Conservation (phyloP, 2,329 filamentous ascomycete genomes). For the Uncinocarpus reesii region DNA sequence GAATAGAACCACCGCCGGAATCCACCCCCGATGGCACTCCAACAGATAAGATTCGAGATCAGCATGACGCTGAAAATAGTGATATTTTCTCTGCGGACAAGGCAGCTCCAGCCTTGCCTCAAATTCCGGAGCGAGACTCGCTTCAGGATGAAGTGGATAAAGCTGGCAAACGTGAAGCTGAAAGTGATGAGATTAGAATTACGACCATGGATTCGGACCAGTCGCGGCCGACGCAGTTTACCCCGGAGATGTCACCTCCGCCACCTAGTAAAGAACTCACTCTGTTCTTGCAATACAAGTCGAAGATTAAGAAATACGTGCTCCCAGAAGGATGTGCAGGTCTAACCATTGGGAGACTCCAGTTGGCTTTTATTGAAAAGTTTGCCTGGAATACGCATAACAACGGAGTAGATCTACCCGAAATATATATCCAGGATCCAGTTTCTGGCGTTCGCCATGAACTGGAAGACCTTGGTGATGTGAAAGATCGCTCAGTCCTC, state of each 20-base stretch:
- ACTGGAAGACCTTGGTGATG: slow-evolving; percentile 80
- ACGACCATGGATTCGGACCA: slow-evolving; percentile 10
- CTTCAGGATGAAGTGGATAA: slow-evolving; percentile 16
- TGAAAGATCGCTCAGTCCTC: slow-evolving; percentile 91
- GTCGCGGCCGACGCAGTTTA: slow-evolving; percentile 34
- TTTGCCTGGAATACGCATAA: slow-evolving; percentile 98
- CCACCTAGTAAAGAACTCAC: slow-evolving; percentile 78
- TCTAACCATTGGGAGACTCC: slow-evolving; percentile 74
- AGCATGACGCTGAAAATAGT: slow-evolving; percentile 27
- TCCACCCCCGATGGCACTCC: slow-evolving; percentile 41
- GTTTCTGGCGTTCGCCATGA: slow-evolving; percentile 95
- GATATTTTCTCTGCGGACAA: slow-evolving; percentile 41
- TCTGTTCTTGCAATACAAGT: slow-evolving; percentile 90
- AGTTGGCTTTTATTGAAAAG: slow-evolving; percentile 96
- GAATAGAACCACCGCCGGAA: slow-evolving; percentile 24
- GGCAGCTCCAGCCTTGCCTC: slow-evolving; percentile 48
- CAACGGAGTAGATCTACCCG: slow-evolving; percentile 82
- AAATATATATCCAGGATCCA: slow-evolving; percentile 96
- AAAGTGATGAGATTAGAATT: slow-evolving; percentile 8
- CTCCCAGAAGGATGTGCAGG: slow-evolving; percentile 74
- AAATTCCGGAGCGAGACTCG: slow-evolving; percentile 28
- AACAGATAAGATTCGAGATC: slow-evolving; percentile 51
- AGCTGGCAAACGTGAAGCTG: slow-evolving; percentile 16
- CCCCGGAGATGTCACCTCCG: slow-evolving; percentile 54
- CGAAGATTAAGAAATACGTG: slow-evolving; percentile 92